Evolutionary conservation across 768 basidiomycete species (phyloP), one percentile per base, ranked within the genome.

Genomic region (Tephrocybe sp.): DNA sequence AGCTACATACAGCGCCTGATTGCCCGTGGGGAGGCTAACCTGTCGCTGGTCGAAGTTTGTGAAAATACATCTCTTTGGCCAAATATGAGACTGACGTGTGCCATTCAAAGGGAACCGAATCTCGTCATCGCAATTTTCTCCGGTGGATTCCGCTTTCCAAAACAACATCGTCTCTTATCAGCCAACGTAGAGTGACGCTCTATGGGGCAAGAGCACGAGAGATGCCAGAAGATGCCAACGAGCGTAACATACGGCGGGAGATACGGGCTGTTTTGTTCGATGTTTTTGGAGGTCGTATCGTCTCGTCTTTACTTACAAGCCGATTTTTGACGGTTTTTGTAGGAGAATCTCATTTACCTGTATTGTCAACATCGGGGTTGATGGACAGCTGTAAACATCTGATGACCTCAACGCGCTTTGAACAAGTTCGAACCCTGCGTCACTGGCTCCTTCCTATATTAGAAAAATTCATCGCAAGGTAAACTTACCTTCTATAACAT

Each of bases 1-100:
- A 74, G 73, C 34, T 92, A 91, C 58, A 78, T 91, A 31, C 87
- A 90, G 58, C 79, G 88, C 34, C 72, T 92, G n/a, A 81, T 93
- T 47, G 88, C 88, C 3, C 78, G 91, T 15, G 84, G 87, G 8
- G 90, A 91, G 61, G 57, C 65, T 0, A 86, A 83, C 7, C 64
- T 90, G 29, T 75, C 76, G 3, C 73, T 62, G 53, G 64, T 65
- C 13, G 77, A 83, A 65, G 86, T 85, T 57, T 27, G 75, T 56
- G 44, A 16, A 27, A 3, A 7, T 6, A 4, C 4, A 34, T 9
- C 8, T 34, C 33, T 7, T 7, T 2, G 46, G 10, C 25, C 57
- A 52, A 56, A 59, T 39, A 46, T 24, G 15, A n/a, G n/a, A n/a
- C 45, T 42, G 27, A 44, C 25, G 39, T n/a, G 21, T 12, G 25